Evolutionary conservation across 768 basidiomycete species (phyloP).

Genomic region (Agaricus bisporus): DNA sequence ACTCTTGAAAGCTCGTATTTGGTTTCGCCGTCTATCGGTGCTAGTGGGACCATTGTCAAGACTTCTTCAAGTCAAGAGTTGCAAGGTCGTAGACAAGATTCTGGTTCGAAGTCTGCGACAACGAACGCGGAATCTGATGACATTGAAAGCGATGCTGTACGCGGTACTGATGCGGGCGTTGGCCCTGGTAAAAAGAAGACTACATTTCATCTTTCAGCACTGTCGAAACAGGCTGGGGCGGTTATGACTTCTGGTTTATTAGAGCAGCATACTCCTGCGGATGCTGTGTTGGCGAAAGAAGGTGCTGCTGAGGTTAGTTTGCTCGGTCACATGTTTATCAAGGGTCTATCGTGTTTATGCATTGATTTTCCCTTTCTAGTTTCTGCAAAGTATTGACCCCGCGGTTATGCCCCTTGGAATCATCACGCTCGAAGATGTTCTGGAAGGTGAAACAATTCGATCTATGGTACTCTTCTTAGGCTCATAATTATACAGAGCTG

Average conservation of each 20-base stretch:
- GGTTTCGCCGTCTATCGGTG: background rate
- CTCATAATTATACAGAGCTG: conserved; percentile 44
- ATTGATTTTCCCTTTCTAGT: conserved; percentile 31
- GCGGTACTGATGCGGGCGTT: background rate
- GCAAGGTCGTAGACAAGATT: background rate
- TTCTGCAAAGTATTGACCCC: conserved; percentile 77
- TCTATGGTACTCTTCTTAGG: background rate
- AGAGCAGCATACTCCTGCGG: conserved; percentile 86
- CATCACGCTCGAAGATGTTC: conserved; percentile 88
- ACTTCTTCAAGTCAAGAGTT: background rate
- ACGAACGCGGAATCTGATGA: background rate
- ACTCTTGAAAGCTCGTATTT: conserved; percentile 15
- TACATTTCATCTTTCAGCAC: conserved; percentile 28
- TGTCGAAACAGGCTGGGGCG: conserved; percentile 33
- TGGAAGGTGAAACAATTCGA: conserved; percentile 54
- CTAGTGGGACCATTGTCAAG: background rate
- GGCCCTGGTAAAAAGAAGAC: conserved; percentile 16
- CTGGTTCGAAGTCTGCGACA: background rate
- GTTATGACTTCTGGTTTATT: conserved; percentile 42
- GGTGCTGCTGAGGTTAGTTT: conserved; percentile 66
- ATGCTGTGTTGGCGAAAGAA: conserved; percentile 73
- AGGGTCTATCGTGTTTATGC: background rate
- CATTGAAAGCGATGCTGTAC: background rate
- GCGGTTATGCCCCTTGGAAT: conserved; percentile 83
- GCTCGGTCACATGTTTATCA: background rate